Conservation (phyloP, 2,329 filamentous ascomycete species). For the Apiospora hydei region DNA sequence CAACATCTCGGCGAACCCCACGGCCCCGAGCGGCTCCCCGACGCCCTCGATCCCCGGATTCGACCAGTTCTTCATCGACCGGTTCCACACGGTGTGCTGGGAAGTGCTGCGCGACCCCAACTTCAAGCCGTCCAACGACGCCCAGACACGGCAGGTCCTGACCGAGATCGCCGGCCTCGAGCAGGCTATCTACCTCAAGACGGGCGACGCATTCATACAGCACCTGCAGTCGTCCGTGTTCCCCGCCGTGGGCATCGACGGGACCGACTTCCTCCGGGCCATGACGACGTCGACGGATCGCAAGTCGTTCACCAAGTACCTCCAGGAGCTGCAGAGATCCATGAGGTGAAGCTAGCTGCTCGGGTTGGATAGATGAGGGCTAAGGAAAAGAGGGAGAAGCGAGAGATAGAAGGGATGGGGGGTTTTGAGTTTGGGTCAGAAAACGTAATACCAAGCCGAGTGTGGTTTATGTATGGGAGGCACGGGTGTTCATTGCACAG, state of each 20-base stretch:
- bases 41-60: conserved; percentile 80
- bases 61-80: conserved; percentile 86
- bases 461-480: background rate
- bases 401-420: background rate
- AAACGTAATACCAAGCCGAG: background rate
- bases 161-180: conserved; percentile 88
- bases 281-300: conserved; percentile 66
- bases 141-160: conserved; percentile 86
- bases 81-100: conserved; percentile 92
- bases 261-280: conserved; percentile 63
- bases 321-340: conserved; percentile 56
- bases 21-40: conserved; percentile 57
- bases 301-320: conserved; percentile 69
- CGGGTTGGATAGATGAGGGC: too few relatives aligned
- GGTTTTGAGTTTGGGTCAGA: too few relatives aligned
- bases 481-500: background rate
- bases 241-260: conserved; percentile 68
- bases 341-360: background rate
- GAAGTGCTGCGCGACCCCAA: conserved; percentile 79
- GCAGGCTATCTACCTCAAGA: conserved; percentile 89
- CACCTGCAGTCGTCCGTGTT: conserved; percentile 71
- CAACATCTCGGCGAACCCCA: conserved; percentile 60
- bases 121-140: conserved; percentile 82
- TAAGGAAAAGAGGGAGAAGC: background rate
- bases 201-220: conserved; percentile 79